Percentiles rank a stretch among this genome's conserved stretches.
Conservation (phyloP, 2,329 filamentous ascomycete species). For the Cadophora sp. region DNA sequence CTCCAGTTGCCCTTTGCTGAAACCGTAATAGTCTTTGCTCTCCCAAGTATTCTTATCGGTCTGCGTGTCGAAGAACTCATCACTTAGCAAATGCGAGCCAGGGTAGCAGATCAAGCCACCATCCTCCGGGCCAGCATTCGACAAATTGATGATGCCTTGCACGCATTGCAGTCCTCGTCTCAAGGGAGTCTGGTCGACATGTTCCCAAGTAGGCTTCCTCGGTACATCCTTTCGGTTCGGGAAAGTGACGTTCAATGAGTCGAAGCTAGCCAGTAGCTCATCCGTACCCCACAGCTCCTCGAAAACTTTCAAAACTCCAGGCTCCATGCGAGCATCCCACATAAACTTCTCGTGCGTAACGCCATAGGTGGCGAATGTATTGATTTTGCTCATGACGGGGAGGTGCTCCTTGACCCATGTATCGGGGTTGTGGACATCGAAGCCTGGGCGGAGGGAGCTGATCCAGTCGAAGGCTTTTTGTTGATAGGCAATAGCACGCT, state of each 20-base stretch:
- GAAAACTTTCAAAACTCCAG: conserved; percentile 48
- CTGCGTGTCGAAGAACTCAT: conserved; percentile 46
- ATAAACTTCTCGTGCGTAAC: conserved; percentile 52
- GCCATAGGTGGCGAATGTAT: conserved; percentile 55
- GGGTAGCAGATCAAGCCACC: conserved; percentile 48
- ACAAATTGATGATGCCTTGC: conserved; percentile 45
- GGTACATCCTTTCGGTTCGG: conserved; percentile 42
- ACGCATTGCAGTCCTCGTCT: conserved; percentile 42
- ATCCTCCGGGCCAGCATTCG: conserved; percentile 47
- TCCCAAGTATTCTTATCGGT: conserved; percentile 30
- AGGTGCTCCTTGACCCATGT: conserved; percentile 49
- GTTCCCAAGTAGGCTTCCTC: conserved; percentile 47
- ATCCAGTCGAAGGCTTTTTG: conserved; percentile 30
- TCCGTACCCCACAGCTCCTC: conserved; percentile 47
- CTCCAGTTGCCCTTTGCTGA: conserved; percentile 43
- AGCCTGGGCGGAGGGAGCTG: conserved; percentile 34
- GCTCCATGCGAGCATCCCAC: conserved; percentile 50
- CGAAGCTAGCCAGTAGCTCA: conserved; percentile 49
- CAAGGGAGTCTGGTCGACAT: conserved; percentile 46
- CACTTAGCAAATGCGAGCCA: conserved; percentile 44
- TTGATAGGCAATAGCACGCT: conserved; percentile 28
- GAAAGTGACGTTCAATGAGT: conserved; percentile 49
- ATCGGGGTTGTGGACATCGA: conserved; percentile 37
- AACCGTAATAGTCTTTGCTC: conserved; percentile 43
- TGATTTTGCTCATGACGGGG: conserved; percentile 54